A percentile compares a stretch with the other conserved stretches of the same genome.
These are phyloP conservation scores for Saxispiralis lemnorum DNA, from an alignment of 495 filamentous ascomycete genomes.

Conservation along the genomic window DNA sequence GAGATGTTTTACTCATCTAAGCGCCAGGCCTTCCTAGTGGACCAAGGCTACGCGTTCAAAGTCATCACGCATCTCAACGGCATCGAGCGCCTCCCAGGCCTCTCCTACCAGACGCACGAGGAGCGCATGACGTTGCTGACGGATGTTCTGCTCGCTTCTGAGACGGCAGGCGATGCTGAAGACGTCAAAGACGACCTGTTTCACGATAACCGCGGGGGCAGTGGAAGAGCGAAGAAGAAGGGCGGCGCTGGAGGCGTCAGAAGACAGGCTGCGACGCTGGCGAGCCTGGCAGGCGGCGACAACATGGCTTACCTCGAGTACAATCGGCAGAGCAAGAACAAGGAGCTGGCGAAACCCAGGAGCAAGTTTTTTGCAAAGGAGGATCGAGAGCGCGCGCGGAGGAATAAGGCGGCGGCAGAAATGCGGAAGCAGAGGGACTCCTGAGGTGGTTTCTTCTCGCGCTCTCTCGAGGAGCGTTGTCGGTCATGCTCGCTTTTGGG, in stretches of 20 bases:
- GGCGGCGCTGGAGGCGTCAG: constrained; percentile 41
- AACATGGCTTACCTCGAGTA: constrained; percentile 95
- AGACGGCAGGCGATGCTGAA: constrained; percentile 59
- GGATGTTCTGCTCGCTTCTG: constrained; percentile 82
- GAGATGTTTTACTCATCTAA: constrained; percentile 99
- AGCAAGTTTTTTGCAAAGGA: constrained; percentile 69
- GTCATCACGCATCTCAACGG: constrained; percentile 93
- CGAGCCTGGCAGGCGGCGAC: constrained; percentile 72
- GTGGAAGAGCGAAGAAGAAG: constrained; percentile 20
- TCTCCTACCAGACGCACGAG: constrained; percentile 60
- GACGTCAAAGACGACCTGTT: constrained; percentile 74
- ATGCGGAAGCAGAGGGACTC: constrained; percentile 2
- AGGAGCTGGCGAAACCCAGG: constrained; percentile 53
- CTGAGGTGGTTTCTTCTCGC: no score
- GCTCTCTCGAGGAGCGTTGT: no score
- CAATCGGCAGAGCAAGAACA: constrained; percentile 49
- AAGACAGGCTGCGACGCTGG: constrained; percentile 67
- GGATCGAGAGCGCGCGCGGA: constrained; percentile 50
- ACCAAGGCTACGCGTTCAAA: constrained; percentile 98
- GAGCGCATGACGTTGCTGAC: constrained; percentile 81
- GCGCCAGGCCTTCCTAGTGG: constrained; percentile 91
- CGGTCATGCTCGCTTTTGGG: no score
- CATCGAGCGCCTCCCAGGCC: constrained; percentile 63
- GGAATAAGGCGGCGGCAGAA: constrained; percentile 28
- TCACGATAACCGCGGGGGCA: constrained; percentile 31